Evolutionary conservation across 495 filamentous ascomycete species (phyloP).

Genomic region (Peziza echinospora): DNA sequence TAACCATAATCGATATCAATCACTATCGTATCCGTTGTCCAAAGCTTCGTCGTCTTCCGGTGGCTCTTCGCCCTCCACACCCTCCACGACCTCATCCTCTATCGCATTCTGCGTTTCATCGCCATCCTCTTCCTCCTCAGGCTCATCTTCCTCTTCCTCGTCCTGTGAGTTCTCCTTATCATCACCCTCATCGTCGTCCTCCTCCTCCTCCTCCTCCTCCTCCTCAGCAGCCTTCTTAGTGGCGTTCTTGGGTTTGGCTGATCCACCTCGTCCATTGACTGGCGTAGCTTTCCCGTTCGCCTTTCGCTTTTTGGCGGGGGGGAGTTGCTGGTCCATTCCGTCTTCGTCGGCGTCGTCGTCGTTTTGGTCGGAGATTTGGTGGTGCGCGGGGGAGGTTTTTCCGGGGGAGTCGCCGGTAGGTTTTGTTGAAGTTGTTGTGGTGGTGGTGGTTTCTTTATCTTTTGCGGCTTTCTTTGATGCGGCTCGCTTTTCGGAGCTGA

Average conservation of each 20-base stretch:
- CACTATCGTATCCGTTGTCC: constrained; percentile 15
- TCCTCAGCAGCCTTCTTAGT: not conserved
- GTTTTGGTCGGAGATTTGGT: not conserved
- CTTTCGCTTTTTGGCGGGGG: not conserved
- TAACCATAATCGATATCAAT: constrained; percentile 4
- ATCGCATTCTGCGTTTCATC: constrained; percentile 7
- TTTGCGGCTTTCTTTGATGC: constrained; percentile 29
- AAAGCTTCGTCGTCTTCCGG: constrained; percentile 12
- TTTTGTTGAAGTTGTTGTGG: not conserved
- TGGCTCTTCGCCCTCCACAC: not conserved
- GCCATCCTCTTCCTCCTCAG: constrained; percentile 9
- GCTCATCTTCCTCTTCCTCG: constrained; percentile 9
- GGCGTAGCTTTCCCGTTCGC: not conserved
- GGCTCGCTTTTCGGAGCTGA: constrained; percentile 30
- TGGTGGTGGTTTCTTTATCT: constrained; percentile 17
- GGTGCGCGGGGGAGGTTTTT: not conserved
- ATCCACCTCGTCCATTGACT: not conserved
- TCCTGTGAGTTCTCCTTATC: constrained; percentile 6
- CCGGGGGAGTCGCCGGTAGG: not conserved
- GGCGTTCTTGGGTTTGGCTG: constrained; percentile 1
- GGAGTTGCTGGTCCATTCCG: not conserved
- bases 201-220: constrained; percentile 1
- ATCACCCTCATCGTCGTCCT: constrained; percentile 1
- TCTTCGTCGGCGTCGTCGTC: not conserved
- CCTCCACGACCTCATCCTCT: not conserved